Evolutionary conservation across 2,329 filamentous ascomycete species (phyloP), one percentile per base, ranked within the genome.

Genomic region (Aspergillus neotritici): DNA sequence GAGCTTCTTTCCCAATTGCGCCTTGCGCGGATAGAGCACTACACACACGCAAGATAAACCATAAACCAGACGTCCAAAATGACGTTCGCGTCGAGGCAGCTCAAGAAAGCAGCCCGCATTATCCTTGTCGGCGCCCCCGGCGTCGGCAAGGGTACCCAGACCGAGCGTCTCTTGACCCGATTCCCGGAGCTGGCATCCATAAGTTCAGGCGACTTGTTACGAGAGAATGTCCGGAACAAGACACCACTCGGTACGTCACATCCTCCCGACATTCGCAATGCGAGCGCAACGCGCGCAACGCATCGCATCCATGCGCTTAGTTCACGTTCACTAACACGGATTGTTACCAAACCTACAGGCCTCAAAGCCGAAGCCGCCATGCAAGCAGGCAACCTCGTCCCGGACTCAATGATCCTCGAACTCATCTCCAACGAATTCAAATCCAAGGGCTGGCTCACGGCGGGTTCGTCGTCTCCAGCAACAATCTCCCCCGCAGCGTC

Each of bases 111-210:
- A 45, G 93, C 93, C 42, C 86, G 93, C 50, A 84, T 97, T 51
- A 97, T 98, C 62, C 81, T 98, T 54, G 81, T 98, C 57, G 93
- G 93, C 57, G 90, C 91, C 40, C 93, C 93, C n/a, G 90, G 90
- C 46, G 93, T 95, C 44, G 93, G 93, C 50, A 98, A 98, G 68
- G 93, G 91, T 50, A 98, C 93, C 3, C 93, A 98, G 72, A 88
- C 87, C 40, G 87, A 94, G 66, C 82, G 93, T 49, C 75, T 98
- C 50, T 82, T 97, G 55, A 75, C 83, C 55, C 82, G 86, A 54
- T 98, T 93, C 63, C 87, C 90, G 3, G 86, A 96, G 61, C 75
- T 98, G 36, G 85, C 87, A 41, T 84, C 89, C 13, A 91, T 98
- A 66, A 94, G 88, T 68, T 95, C 93, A 4, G 93, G 93, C 48